These are phyloP conservation scores for Ganoderma lucidum DNA, from an alignment of 1,284 basidiomycete genomes.

Conservation along the genomic window DNA sequence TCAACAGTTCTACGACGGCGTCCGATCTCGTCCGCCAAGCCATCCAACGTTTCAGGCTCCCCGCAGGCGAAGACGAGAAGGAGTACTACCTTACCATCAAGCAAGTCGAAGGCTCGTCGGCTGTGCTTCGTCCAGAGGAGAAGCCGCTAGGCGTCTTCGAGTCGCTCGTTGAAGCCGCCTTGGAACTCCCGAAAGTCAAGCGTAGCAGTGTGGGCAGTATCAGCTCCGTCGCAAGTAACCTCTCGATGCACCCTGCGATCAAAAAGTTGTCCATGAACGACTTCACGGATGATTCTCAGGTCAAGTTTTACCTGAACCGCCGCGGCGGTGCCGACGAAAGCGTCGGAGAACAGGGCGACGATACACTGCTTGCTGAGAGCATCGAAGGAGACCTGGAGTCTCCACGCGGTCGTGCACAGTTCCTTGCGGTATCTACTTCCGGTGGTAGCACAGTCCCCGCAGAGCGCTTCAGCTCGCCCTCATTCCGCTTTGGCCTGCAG, in stretches of 20 bases:
- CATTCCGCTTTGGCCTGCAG: slow-evolving; percentile 86
- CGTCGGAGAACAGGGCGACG: slow-evolving; percentile 54
- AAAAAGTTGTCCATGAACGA: slow-evolving; percentile 94
- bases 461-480: slow-evolving; percentile 82
- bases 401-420: slow-evolving; percentile 45
- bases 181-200: slow-evolving; percentile 88
- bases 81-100: slow-evolving; percentile 95
- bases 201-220: slow-evolving; percentile 94
- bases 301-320: slow-evolving; percentile 94
- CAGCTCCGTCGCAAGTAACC: slow-evolving; percentile 88
- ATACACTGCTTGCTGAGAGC: slow-evolving; percentile 56
- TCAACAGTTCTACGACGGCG: slow-evolving; percentile 87
- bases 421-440: slow-evolving; percentile 53
- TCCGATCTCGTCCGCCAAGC: slow-evolving; percentile 90
- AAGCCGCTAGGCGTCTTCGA: slow-evolving; percentile 91
- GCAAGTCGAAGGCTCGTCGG: slow-evolving; percentile 87
- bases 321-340: slow-evolving; percentile 46
- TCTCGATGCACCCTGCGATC: slow-evolving; percentile 94
- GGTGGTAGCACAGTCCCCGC: slow-evolving; percentile 56
- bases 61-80: slow-evolving; percentile 64
- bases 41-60: slow-evolving; percentile 90
- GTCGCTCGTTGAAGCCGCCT: slow-evolving; percentile 78
- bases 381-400: slow-evolving; percentile 39
- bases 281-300: slow-evolving; percentile 95
- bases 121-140: slow-evolving; percentile 74